Percentiles rank a stretch among this genome's conserved stretches.
phyloP scores from a whole-genome alignment of 176 grass and related monocot species.

The Pontederia crassipes region DNA sequence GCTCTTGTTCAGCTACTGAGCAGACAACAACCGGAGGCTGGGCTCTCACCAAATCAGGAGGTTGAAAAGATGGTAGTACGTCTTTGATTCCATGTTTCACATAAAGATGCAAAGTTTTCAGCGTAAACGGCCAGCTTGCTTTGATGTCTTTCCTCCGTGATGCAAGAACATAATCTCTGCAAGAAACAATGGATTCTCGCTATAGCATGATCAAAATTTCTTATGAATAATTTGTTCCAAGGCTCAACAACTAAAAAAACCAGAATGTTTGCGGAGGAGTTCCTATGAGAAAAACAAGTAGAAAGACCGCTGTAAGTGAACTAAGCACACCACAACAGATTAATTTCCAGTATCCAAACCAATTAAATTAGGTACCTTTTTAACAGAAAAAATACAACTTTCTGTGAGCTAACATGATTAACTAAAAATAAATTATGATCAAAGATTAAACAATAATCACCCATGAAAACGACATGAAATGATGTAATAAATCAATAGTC shows the following conservation, averaged over 20 bases:
- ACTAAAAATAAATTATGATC: background rate
- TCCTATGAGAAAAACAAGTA: too few relatives aligned
- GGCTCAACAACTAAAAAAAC: too few relatives aligned
- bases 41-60: constrained; percentile 45
- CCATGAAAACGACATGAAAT: background rate
- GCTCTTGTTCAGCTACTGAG: constrained; percentile 9
- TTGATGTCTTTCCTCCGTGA: constrained; percentile 19
- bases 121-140: constrained; percentile 24
- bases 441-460: background rate
- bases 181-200: too few relatives aligned
- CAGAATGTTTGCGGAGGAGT: too few relatives aligned
- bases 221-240: too few relatives aligned
- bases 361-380: background rate
- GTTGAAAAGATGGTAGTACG: constrained; percentile 37
- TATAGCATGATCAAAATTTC: too few relatives aligned
- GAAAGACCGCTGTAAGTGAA: too few relatives aligned
- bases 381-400: background rate
- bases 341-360: too few relatives aligned
- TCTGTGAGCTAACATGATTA: background rate
- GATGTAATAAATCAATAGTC: background rate
- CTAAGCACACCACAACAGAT: too few relatives aligned
- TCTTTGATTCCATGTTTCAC: constrained; percentile 22
- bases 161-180: constrained; percentile 25
- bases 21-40: constrained; percentile 16
- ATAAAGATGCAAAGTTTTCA: constrained; percentile 17